These are phyloP conservation scores for Amniculicola lignicola DNA, from an alignment of 495 filamentous ascomycete genomes.

Conservation along the genomic window DNA sequence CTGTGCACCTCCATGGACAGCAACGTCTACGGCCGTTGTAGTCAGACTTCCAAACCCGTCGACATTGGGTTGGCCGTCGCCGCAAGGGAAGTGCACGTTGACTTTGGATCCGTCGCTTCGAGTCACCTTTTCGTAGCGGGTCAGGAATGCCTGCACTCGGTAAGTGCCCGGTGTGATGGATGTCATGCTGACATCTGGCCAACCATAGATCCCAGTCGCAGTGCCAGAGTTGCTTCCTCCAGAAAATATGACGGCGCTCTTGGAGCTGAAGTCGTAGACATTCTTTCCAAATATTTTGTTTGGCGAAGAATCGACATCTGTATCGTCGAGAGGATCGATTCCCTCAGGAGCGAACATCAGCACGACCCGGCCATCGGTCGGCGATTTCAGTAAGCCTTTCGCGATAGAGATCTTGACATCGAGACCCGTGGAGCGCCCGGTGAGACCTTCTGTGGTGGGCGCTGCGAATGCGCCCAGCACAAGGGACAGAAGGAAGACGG, in stretches of 20 bases:
- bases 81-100: slow-evolving; percentile 29
- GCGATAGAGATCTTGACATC: slow-evolving; percentile 24
- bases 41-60: slow-evolving; percentile 16
- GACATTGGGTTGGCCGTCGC: slow-evolving; percentile 24
- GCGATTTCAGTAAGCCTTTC: slow-evolving; percentile 22
- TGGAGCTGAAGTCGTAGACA: slow-evolving; percentile 7
- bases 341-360: slow-evolving; percentile 27
- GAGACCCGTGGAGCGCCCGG: too few relatives aligned
- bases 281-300: slow-evolving; percentile 31
- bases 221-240: slow-evolving; percentile 8
- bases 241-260: slow-evolving; percentile 7
- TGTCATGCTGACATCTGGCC: slow-evolving; percentile 12
- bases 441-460: too few relatives aligned
- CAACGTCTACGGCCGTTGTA: slow-evolving; percentile 14
- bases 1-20: slow-evolving; percentile 14
- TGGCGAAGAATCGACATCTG: slow-evolving; percentile 25
- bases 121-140: slow-evolving; percentile 19
- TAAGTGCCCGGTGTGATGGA: slow-evolving; percentile 22
- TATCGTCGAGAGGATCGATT: slow-evolving; percentile 24
- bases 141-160: slow-evolving; percentile 26
- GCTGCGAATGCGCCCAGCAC: too few relatives aligned
- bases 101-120: slow-evolving; percentile 28
- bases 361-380: slow-evolving; percentile 23
- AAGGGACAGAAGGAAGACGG: too few relatives aligned
- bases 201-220: slow-evolving; percentile 23